Percentiles rank a stretch among this genome's conserved stretches.
Evolutionary conservation across 2,329 filamentous ascomycete species (phyloP).

Genomic region (Pseudocercospora crystallina): DNA sequence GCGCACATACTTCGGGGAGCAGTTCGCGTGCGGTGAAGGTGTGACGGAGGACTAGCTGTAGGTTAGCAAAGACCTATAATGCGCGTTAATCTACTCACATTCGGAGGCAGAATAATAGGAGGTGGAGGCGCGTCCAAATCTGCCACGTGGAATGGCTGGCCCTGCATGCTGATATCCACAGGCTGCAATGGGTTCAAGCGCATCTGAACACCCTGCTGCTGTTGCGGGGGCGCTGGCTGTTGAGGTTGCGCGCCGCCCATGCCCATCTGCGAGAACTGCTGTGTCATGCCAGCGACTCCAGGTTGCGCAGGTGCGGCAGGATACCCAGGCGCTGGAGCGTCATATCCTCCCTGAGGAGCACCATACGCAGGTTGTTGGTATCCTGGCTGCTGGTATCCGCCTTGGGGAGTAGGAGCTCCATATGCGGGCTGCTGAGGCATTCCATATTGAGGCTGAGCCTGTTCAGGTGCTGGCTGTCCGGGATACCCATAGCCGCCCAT

Average conservation of each 20-base stretch:
- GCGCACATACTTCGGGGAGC: conserved; percentile 87
- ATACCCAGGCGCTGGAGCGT: conserved; percentile 51
- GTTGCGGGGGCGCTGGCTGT: conserved; percentile 48
- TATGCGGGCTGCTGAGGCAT: conserved; percentile 34
- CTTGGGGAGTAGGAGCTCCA: conserved; percentile 26
- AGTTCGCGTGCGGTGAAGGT: conserved; percentile 86
- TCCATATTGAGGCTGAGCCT: conserved; percentile 33
- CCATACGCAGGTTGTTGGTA: conserved; percentile 46
- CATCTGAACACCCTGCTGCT: conserved; percentile 47
- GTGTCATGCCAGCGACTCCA: conserved; percentile 54
- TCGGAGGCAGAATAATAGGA: conserved; percentile 83
- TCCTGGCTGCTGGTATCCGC: conserved; percentile 22
- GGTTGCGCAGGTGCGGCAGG: conserved; percentile 25
- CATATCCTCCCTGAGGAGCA: conserved; percentile 57
- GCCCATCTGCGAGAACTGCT: conserved; percentile 76
- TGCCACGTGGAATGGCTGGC: conserved; percentile 88
- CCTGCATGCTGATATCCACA: conserved; percentile 72
- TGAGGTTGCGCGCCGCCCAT: conserved; percentile 55
- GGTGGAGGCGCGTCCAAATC: conserved; percentile 91
- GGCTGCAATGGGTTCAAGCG: conserved; percentile 85
- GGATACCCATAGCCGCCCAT: conserved; percentile 45
- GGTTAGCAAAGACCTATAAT: conserved; percentile 6
- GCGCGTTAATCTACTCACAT: conserved; percentile 61
- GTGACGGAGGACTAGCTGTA: conserved; percentile 74
- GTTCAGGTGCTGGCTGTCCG: conserved; percentile 28